Base-by-base conservation (phyloP, 208 protist species). In the Wallacemonas collosoma region DNA sequence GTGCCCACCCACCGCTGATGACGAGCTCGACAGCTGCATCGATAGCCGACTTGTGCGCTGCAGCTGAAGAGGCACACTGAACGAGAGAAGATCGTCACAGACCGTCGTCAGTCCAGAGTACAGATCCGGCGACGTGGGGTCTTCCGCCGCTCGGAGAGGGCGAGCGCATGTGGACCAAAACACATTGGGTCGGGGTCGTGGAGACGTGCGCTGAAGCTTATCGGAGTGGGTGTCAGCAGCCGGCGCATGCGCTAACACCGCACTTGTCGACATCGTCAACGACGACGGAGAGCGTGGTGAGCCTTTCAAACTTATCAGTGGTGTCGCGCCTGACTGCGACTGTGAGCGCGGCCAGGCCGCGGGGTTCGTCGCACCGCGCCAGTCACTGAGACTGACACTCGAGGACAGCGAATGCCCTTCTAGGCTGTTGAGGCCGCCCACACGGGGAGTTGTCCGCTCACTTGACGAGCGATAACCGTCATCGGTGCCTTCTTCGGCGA, bases 1-100 rank as follows among this genome's bases (percentile, higher is more conserved):
- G 57, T 96, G 91, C 5, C 91, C 91, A 39, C 91, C 89, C 8
- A 96, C 77, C 0, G 90, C 87, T 12, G 77, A 77, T 15, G 56
- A 62, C 38, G 82, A 83, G 78, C 81, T 86, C 2, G 81, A 86
- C 36, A 83, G 15, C 2, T 83, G 74, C 9, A 61, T 62, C 47
- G 62, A 67, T 3, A 55, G 44, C 53, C 43, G 56, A 62, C 56
- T 62, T 3, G 56, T 62, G 56, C 56, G 56, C 35, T 62, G 56
- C 3, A n/a, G 56, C 6, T 36, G 8, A 4, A 62, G 56, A 9
- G 56, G 38, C 5, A 15, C 14, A 15, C 56, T 62, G 36, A 57
- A 17, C 35, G 17, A 57, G 35, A 47, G 63, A 4, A n/a, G 61
- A 15, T 66, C 61, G 61, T 66, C 56, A 15, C 56, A 43, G 26